Evolutionary conservation across 2,329 filamentous ascomycete genomes (phyloP), one percentile per base, ranked within the genome.

Genomic region (Ophiostoma novo-ulmi): DNA sequence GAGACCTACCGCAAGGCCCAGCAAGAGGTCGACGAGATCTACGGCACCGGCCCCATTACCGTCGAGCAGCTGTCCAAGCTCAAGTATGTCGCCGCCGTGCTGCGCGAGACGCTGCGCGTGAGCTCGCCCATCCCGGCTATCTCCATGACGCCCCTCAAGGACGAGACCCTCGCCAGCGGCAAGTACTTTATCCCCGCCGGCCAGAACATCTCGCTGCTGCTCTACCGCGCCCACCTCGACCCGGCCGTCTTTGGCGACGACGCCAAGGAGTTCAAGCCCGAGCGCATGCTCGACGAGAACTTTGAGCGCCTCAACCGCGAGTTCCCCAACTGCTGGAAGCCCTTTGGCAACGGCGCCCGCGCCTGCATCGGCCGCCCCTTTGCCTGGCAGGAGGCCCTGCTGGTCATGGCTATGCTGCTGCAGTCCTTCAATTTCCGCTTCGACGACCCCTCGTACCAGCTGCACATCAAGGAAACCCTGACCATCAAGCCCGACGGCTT

Each of bases 401-500:
- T 86, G 8, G 75, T 76, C 41, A 75, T 76, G 6, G 86, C 87
- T 0, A 82, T 89, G 73, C 76, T 91, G 10, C 81, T 92, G 70
- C 89, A 91, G 75, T 90, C 88, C 74, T 91, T 92, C 78, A 84
- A 90, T 73, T 85, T 92, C 70, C 81, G 83, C 55, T 78, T 88
- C 73, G 85, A 84, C 41, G 85, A 92, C 72, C 85, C 88, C 0
- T 81, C 80, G 73, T 90, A 90, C 73, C 76, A 82, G 61, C 76
- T 90, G 20, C 75, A 83, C 72, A 78, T 87, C 70, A 81, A 85
- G 71, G 80, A 83, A 72, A 85, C 83, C 0, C 76, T 89, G 55
- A 88, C 87, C 0, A 81, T 89, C 74, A 89, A 88, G 78, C 87
- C 87, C 0, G 84, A 87, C 26, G 82, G 86, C 68, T 86, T 91